Evolutionary conservation across 768 basidiomycete species (phyloP).

Genomic region (Clavulina sp.): DNA sequence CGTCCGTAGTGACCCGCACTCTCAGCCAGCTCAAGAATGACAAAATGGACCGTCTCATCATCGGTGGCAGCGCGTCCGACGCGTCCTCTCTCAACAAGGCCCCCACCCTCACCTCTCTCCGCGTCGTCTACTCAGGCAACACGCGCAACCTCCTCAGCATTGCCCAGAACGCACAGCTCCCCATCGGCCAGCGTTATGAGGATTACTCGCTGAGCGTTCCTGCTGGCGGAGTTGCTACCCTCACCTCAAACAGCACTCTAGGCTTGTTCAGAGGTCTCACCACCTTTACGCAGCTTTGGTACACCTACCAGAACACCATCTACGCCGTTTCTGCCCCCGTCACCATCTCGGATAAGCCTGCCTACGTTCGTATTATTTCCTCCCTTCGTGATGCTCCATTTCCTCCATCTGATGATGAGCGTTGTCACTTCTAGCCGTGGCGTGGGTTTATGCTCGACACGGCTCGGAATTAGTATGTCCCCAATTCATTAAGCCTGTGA

Average conservation of each 20-base stretch:
- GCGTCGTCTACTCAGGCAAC: conserved; percentile 20
- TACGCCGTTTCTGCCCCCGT: conserved; percentile 42
- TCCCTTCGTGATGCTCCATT: neutral
- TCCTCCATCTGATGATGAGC: neutral
- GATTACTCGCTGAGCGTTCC: conserved; percentile 41
- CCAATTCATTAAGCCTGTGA: neutral
- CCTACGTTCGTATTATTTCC: conserved; percentile 33
- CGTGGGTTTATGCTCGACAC: conserved; percentile 73
- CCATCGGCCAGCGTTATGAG: conserved; percentile 37
- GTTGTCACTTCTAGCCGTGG: conserved; percentile 31
- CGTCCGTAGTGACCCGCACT: conserved; percentile 33
- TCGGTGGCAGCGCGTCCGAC: conserved; percentile 39
- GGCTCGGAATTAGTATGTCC: conserved; percentile 48
- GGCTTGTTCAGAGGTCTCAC: conserved; percentile 56
- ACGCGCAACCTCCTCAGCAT: conserved; percentile 24
- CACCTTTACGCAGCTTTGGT: conserved; percentile 62
- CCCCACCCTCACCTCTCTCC: conserved; percentile 26
- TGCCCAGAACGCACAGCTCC: conserved; percentile 32
- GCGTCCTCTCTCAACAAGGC: conserved; percentile 23
- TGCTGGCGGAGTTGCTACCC: conserved; percentile 30
- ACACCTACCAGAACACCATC: conserved; percentile 20
- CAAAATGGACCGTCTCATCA: conserved; percentile 39
- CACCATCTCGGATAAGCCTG: conserved; percentile 42
- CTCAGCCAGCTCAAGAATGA: conserved; percentile 30
- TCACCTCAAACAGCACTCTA: conserved; percentile 36